phyloP scores from a whole-genome alignment of 1,284 basidiomycete genomes.

The Pyrrhoderma lamaoense region DNA sequence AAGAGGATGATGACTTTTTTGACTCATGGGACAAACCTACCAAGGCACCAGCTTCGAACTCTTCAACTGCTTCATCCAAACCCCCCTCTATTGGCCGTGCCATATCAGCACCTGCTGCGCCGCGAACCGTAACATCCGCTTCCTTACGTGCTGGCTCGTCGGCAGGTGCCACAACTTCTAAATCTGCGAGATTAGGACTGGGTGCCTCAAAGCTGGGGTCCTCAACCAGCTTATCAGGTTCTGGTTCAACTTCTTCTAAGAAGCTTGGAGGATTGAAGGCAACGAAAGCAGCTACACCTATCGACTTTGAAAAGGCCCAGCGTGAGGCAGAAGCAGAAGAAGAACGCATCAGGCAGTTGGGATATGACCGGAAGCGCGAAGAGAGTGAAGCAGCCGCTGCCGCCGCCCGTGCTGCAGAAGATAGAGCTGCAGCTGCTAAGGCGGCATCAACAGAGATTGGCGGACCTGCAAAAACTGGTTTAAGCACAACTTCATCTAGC shows the following conservation, averaged over 20 bases:
- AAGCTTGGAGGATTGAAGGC: conserved; percentile 84
- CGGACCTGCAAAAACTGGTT: conserved; percentile 19
- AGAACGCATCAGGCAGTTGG: conserved; percentile 81
- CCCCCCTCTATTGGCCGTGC: conserved; percentile 53
- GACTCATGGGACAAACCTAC: conserved; percentile 91
- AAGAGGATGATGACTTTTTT: conserved; percentile 88
- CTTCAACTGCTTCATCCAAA: conserved; percentile 39
- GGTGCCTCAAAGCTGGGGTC: conserved; percentile 43
- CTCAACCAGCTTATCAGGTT: conserved; percentile 29
- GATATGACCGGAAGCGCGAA: conserved; percentile 80
- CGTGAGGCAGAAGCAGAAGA: conserved; percentile 83
- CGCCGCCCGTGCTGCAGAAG: conserved; percentile 53
- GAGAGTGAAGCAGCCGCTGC: conserved; percentile 49
- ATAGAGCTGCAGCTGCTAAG: conserved; percentile 31
- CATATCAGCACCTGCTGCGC: conserved; percentile 33
- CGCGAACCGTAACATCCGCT: conserved; percentile 62
- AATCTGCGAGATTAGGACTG: conserved; percentile 36
- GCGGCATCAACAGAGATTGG: conserved; percentile 25
- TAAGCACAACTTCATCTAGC: conserved; percentile 2
- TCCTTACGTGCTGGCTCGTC: conserved; percentile 41
- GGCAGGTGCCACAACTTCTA: conserved; percentile 31
- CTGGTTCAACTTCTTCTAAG: conserved; percentile 29
- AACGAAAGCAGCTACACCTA: conserved; percentile 67
- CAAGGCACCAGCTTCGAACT: too few relatives aligned
- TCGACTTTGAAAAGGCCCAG: conserved; percentile 91